Evolutionary conservation across 2,329 filamentous ascomycete genomes (phyloP), one percentile per base, ranked within the genome.

Genomic region (Colletotrichum caudatum): DNA sequence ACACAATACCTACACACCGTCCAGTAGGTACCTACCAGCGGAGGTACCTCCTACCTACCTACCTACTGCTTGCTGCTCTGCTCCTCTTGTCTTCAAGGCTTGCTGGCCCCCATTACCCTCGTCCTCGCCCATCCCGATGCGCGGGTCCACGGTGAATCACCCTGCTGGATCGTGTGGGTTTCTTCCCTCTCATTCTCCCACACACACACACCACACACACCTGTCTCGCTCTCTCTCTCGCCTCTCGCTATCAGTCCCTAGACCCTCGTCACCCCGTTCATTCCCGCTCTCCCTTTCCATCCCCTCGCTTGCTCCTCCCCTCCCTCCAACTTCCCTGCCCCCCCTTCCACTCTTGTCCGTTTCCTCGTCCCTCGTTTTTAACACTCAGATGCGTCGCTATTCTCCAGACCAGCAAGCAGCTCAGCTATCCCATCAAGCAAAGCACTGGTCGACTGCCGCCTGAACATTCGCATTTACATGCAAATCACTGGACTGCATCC

Each of bases 91-190:
- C 60, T 53, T 48, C 56, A 50, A 48, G 26, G 44, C 54, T 57
- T 57, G 35, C 54, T 5, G 35, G 44, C 57, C 46, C 20, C 50
- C 59, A 54, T 64, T 35, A 63, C 56, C 64, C 64, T 65, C 64
- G 61, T 74, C 67, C 39, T 73, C 69, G 64, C 64, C 66, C 69
- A 69, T 72, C 66, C 68, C 68, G 68, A 68, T 64, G 51, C 60
- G 60, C 60, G 60, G 68, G 68, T 66, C 68, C 64, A 58, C 51
- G 64, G 50, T 71, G 68, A 71, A 63, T 71, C 68, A 71, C 58
- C 33, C 60, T 67, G 58, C 69, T 71, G 69, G 64, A 71, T 68
- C 69, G 51, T 63, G 69, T 71, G 69, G 69, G 69, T 68, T 71
- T 67, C 56, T 65, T 56, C 64, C 58, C 53, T 70, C 48, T 48